Evolutionary conservation across 2,329 filamentous ascomycete species (phyloP), one percentile per base, ranked within the genome.

Genomic region (Bipolaris oryzae): DNA sequence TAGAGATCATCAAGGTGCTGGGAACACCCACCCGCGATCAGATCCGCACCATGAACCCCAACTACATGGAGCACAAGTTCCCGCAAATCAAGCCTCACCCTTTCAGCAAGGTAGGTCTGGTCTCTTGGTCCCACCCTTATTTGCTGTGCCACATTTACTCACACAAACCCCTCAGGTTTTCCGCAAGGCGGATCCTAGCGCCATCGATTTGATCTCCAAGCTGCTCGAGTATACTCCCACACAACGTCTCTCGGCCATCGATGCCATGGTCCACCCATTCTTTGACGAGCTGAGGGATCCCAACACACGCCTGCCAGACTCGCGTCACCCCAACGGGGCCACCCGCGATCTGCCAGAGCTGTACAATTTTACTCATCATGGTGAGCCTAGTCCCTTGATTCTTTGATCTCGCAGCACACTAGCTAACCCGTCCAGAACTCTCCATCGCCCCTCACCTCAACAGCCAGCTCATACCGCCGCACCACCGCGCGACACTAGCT

Each of bases 51-150:
- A 99, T 99, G 95, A 99, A 99, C 79, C 95, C 95, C 57, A 99
- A 99, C 80, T 99, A 99, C 80, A 99, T 99, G 95, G 95, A 99
- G 81, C 95, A 99, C 82, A 98, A 98, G 82, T 99, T 99, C 80
- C 95, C 95, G 45, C 95, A 99, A 79, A 99, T 99, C 82, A 99
- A 99, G 83, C 95, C 95, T 56, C 95, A 99, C 74, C 95, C 95
- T 25, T 99, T 99, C 84, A 96, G 90, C 81, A 98, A 98, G 86
- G 86, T 87, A 72, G 68, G 64, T 72, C n/a, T 3, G 23, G 10
- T 16, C 13, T 15, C 41, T 44, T 31, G 16, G 7, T 1, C 42
- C 9, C 9, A 10, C 15, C 25, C 31, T 13, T 13, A 18, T 21
- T 28, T 23, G n/a, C 25, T 37, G 18, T 41, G 34, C n/a, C 18